Evolutionary conservation across 768 basidiomycete genomes (phyloP).

Genomic region (Russula olivacea): DNA sequence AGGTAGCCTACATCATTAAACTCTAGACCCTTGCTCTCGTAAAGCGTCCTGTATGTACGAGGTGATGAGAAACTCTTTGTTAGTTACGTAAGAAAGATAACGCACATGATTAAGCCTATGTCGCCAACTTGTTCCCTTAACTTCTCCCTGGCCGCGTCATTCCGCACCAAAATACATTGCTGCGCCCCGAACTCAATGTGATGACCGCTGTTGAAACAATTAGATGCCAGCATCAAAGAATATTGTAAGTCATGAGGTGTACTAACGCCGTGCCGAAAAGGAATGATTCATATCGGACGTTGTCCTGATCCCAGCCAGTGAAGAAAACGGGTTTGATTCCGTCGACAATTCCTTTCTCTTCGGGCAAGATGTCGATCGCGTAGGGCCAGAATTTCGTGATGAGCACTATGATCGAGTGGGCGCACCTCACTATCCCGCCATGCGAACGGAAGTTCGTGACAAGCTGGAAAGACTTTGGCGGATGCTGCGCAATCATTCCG

Average conservation of each 20-base stretch:
- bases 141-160: constrained; percentile 30
- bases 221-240: neutral
- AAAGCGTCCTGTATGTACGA: constrained; percentile 37
- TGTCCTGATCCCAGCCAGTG: constrained; percentile 28
- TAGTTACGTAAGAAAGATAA: neutral
- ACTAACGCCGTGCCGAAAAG: constrained; percentile 31
- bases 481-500: neutral
- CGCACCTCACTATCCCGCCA: constrained; percentile 33
- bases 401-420: constrained; percentile 31
- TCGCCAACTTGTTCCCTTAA: constrained; percentile 29
- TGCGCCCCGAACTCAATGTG: constrained; percentile 30
- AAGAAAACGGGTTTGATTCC: constrained; percentile 32
- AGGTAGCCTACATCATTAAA: constrained; percentile 46
- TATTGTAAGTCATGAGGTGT: neutral
- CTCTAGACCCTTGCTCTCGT: constrained; percentile 62
- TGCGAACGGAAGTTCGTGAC: constrained; percentile 35
- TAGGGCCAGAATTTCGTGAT: constrained; percentile 32
- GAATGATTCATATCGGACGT: constrained; percentile 33
- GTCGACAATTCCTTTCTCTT: constrained; percentile 32
- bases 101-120: constrained; percentile 27
- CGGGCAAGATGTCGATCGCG: constrained; percentile 31
- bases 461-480: constrained; percentile 32
- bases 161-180: constrained; percentile 35
- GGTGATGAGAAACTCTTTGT: neutral
- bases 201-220: constrained; percentile 11